Evolutionary conservation across 75 land plant genomes (phyloP).

Genomic region (Sequoia sempervirens): DNA sequence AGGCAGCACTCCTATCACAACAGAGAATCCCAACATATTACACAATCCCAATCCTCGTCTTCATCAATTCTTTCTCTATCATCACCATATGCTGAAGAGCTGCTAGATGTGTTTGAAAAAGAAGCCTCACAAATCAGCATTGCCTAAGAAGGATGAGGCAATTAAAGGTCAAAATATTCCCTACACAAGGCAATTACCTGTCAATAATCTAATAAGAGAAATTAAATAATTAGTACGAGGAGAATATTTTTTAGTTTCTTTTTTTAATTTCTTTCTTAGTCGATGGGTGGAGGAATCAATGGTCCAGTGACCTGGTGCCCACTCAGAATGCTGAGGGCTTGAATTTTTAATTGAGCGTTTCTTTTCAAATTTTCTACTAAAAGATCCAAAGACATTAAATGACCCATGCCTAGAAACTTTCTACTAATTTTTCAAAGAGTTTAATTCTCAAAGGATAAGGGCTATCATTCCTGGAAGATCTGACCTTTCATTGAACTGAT

Average conservation of each 20-base stretch:
- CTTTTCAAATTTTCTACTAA: conserved; percentile 14
- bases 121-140: neutral
- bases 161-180: neutral
- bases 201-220: conserved; percentile 11
- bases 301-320: too few relatives aligned
- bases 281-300: too few relatives aligned
- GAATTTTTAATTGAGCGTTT: conserved; percentile 14
- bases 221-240: neutral
- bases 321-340: neutral
- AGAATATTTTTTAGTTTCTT: neutral
- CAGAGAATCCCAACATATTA: neutral
- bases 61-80: neutral
- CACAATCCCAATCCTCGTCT: neutral
- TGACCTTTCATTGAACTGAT: neutral
- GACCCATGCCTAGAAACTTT: too few relatives aligned
- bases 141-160: neutral
- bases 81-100: neutral
- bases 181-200: neutral
- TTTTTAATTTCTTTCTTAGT: too few relatives aligned
- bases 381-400: conserved; percentile 1
- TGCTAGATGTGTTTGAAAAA: neutral
- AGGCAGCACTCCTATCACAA: neutral
- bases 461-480: neutral
- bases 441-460: conserved; percentile 13
- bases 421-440: too few relatives aligned